A percentile compares a stretch with the other conserved stretches of the same genome.
Conservation (phyloP, 2,329 filamentous ascomycete species). For the Cytospora mali region DNA sequence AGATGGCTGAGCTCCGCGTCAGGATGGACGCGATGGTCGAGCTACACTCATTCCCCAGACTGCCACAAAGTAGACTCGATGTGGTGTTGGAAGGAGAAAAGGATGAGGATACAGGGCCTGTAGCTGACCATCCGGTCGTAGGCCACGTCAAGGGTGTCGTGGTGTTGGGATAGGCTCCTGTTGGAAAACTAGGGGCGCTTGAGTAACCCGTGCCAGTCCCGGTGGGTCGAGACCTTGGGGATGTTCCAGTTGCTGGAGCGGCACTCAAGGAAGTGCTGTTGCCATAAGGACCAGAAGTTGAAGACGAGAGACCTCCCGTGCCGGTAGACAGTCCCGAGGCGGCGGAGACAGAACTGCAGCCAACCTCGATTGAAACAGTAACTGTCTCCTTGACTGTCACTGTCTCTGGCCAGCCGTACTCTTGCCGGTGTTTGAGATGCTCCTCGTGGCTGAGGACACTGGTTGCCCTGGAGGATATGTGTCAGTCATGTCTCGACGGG, state of each 20-base stretch:
- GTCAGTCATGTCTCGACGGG: conserved; percentile 25
- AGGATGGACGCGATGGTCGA: neutral
- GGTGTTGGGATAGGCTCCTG: conserved; percentile 13
- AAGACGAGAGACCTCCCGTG: conserved; percentile 8
- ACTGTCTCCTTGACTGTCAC: conserved; percentile 20
- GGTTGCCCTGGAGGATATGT: conserved; percentile 15
- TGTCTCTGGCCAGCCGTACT: conserved; percentile 22
- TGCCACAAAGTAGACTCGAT: neutral
- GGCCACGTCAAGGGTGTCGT: conserved; percentile 15
- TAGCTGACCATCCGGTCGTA: conserved; percentile 8
- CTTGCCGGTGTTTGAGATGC: conserved; percentile 21
- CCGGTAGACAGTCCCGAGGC: conserved; percentile 11
- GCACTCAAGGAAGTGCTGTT: conserved; percentile 20
- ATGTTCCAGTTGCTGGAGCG: conserved; percentile 16
- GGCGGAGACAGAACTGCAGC: conserved; percentile 9
- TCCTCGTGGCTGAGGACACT: conserved; percentile 24
- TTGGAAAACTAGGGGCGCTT: conserved; percentile 1
- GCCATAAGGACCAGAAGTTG: conserved; percentile 18
- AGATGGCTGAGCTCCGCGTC: neutral
- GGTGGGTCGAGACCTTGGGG: conserved; percentile 5
- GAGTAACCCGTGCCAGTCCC: conserved; percentile 13
- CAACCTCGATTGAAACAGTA: conserved; percentile 14
- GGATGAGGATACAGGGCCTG: neutral
- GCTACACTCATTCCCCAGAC: neutral
- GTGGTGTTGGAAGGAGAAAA: neutral